Evolutionary conservation across 768 basidiomycete species (phyloP), one percentile per base, ranked within the genome.

Genomic region (Tricholoma saponaceum): DNA sequence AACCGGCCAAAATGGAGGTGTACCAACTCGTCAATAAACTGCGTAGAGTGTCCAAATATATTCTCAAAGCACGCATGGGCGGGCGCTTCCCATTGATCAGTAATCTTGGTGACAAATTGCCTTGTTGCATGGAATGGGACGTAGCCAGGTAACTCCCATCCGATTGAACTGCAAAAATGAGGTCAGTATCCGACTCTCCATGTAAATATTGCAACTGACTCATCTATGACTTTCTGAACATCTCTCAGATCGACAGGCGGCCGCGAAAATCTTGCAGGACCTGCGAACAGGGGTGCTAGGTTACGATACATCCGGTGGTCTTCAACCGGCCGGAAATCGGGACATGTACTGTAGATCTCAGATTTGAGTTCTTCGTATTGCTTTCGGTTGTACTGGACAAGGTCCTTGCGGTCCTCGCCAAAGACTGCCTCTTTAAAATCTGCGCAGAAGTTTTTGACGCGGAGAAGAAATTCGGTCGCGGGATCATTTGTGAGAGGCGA

Each of bases 71-170:
- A 76, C 12, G 56, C 37, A 4, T 65, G 22, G 0, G 72, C 57
- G 2, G 72, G 73, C 4, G 47, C 49, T 4, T 60, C 50, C 76
- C 74, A 77, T 3, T 68, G 60, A 2, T 43, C 52, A 12, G 67
- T 71, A 46, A 67, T 70, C 16, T 62, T 54, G 22, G 49, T n/a
- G 14, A 76, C 62, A 22, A 75, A 66, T 0, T 57, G 54, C 51
- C 65, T 69, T 0, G 66, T 71, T 1, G 72, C 74, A 14, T 75
- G 70, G 37, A 70, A 76, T 0, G 75, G 75, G 33, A 75, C 66
- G 54, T 71, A 64, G 0, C 62, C 65, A 0, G 72, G 73, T 4
- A 76, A 69, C 41, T 77, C 76, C 74, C 75, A 77, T 12, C 68
- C 67, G 9, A 70, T 71, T 0, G 70, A 71, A 5, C 76, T 77